Conservation (phyloP, 1,284 basidiomycete species). For the Phellopilus nigrolimitatus region DNA sequence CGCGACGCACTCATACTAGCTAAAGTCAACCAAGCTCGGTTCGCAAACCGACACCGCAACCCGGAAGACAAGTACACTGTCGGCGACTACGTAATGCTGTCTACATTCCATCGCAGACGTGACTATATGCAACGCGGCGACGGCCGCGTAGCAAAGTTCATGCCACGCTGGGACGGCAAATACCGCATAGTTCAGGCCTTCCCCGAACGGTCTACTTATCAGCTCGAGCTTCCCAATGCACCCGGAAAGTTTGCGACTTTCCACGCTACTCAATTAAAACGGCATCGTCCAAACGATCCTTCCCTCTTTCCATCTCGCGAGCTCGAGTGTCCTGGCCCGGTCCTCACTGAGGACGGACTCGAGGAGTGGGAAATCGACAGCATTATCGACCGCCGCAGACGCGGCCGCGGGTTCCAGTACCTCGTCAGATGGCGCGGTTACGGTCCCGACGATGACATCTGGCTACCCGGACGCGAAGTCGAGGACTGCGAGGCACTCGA, state of each 20-base stretch:
- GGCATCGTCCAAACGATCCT: slow-evolving; percentile 6
- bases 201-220: slow-evolving; percentile 25
- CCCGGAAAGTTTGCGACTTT: slow-evolving; percentile 24
- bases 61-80: slow-evolving; percentile 13
- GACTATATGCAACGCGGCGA: slow-evolving; percentile 20
- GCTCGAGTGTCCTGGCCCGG: neutral
- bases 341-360: slow-evolving; percentile 1
- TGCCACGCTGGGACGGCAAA: slow-evolving; percentile 27
- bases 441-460: slow-evolving; percentile 21
- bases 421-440: slow-evolving; percentile 18
- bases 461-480: slow-evolving; percentile 21
- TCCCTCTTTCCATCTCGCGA: slow-evolving; percentile 1
- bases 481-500: slow-evolving; percentile 24
- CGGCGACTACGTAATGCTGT: slow-evolving; percentile 23
- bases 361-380: slow-evolving; percentile 10
- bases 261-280: slow-evolving; percentile 21
- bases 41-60: slow-evolving; percentile 21
- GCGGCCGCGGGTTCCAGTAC: slow-evolving; percentile 11
- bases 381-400: slow-evolving; percentile 6
- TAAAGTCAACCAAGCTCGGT: slow-evolving; percentile 19
- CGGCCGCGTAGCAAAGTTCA: slow-evolving; percentile 27
- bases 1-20: slow-evolving; percentile 1
- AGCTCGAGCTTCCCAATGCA: slow-evolving; percentile 22
- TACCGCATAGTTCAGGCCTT: slow-evolving; percentile 21
- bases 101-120: slow-evolving; percentile 16